Conservation (phyloP, 2,329 filamentous ascomycete genomes). For the Bipolaris victoriae region DNA sequence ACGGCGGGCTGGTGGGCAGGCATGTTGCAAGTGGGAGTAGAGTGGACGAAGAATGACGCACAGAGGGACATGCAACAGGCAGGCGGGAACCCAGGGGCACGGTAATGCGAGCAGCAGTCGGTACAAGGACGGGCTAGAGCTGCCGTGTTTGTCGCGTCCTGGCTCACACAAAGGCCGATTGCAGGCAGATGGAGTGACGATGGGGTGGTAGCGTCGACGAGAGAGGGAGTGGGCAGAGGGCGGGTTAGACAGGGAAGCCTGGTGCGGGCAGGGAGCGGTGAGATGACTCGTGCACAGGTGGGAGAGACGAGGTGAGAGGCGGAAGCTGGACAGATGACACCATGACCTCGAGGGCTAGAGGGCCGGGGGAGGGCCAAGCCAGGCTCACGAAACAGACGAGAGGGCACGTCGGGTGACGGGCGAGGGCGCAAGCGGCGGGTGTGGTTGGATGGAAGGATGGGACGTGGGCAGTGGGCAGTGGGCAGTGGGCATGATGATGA, state of each 20-base stretch:
- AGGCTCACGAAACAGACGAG: conserved; percentile 27
- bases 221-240: conserved; percentile 17
- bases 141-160: conserved; percentile 35
- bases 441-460: conserved; percentile 4
- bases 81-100: conserved; percentile 20
- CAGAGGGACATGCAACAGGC: conserved; percentile 7
- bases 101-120: conserved; percentile 24
- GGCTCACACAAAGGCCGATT: conserved; percentile 24
- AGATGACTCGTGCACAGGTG: conserved; percentile 44
- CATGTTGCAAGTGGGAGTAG: conserved; percentile 13
- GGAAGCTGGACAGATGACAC: conserved; percentile 46
- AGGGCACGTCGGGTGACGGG: conserved; percentile 37
- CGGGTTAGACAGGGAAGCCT: conserved; percentile 33
- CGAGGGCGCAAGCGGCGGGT: conserved; percentile 29
- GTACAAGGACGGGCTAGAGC: conserved; percentile 33
- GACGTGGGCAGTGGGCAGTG: background rate
- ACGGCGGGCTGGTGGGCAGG: conserved; percentile 11
- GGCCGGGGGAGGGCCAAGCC: conserved; percentile 16
- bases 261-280: conserved; percentile 38
- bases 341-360: conserved; percentile 24
- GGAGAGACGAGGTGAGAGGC: conserved; percentile 19
- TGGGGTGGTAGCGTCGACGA: conserved; percentile 36
- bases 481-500: background rate
- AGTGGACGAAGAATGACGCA: conserved; percentile 21
- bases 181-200: conserved; percentile 32